Base-by-base conservation (phyloP, 129 eudicot genomes). In the Deinandra increscens region DNA sequence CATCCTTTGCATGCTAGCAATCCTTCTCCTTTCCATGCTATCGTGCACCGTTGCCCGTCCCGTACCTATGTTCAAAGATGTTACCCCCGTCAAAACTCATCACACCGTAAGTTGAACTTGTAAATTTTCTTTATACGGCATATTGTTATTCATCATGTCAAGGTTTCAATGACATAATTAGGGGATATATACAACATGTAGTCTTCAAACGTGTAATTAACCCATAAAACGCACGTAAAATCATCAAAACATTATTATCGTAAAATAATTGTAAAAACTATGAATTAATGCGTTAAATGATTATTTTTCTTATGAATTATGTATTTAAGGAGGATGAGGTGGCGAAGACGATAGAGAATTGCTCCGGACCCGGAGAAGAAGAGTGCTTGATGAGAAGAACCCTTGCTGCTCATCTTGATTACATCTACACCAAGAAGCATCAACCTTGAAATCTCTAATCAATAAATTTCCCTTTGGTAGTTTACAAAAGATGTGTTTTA, bases 381-480 rank as follows among this genome's bases (percentile, higher is more conserved):
- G 91, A 88, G 44, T 88, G 96, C 68, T 74, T 81, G 79, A 88
- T 85, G 91, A 85, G 91, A 71, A 81, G 85, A 81, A 83, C 85
- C 8, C 70, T 85, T 26, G 84, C 78, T 14, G 91, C 87, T 20
- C 87, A 83, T 64, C 73, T 79, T 62, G 96, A 88, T 81, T 88
- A 88, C 61, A 88, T 88, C 54, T 88, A 88, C 75, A 88, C 91
- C 17, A 87, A 81, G 66, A 77, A 80, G 7, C 71, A 67, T 6
- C 80, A 79, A 31, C 84, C 89, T 14, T 81, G 68, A 81, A 38
- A 22, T 41, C 3, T 56, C 44, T 62, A 37, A n/a, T 63, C 48
- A 0, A 22, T 43, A 7, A 46, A 5, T 63, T 68, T 72, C 15
- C 59, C 10, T 46, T 39, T 36, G 44, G 33, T 55, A 66, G 58